Evolutionary conservation across 2,329 filamentous ascomycete genomes (phyloP), one percentile per base, ranked within the genome.

Genomic region (Coniochaeta sp.): DNA sequence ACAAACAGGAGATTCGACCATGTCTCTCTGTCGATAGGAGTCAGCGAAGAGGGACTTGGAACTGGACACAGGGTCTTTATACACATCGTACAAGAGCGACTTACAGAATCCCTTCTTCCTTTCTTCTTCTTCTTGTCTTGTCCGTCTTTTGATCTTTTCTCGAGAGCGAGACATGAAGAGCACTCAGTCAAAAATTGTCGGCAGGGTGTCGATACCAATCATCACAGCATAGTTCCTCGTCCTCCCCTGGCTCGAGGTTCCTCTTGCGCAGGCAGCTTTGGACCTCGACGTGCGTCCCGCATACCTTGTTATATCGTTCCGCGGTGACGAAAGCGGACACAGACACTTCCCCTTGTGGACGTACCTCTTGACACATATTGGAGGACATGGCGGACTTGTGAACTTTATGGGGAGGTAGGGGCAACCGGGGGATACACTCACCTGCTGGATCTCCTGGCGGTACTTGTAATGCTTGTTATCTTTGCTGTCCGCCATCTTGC

Each of bases 381-480:
- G 24, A 52, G 26, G 24, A 28, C 47, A 31, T 52, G 47, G 47
- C 47, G 43, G 43, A 52, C 22, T 26, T 6, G n/a, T 2, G 17
- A 9, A 40, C 59, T 17, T 19, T 16, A 55, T 3, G 34, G 24
- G 54, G 16, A 40, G 16, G 47, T 22, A 26, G 22, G 55, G 28
- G 7, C 34, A 36, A 11, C 6, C 6, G 31, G 31, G 19, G 54
- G 44, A 33, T 17, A 58, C 4, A 76, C 87, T 77, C 73, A 93
- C 90, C 89, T 96, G 93, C 77, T 96, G 95, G 77, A 99, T 99
- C 82, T 99, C 95, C 79, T 96, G 92, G 74, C 93, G 87, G 76
- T 98, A 99, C 76, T 97, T 98, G 69, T 83, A 84, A 63, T 80
- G 75, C 71, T 83, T 74, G 84, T 87, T 69, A 83, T 83, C 72